Conservation (phyloP, 768 basidiomycete genomes). For the Lentinula sp. region DNA sequence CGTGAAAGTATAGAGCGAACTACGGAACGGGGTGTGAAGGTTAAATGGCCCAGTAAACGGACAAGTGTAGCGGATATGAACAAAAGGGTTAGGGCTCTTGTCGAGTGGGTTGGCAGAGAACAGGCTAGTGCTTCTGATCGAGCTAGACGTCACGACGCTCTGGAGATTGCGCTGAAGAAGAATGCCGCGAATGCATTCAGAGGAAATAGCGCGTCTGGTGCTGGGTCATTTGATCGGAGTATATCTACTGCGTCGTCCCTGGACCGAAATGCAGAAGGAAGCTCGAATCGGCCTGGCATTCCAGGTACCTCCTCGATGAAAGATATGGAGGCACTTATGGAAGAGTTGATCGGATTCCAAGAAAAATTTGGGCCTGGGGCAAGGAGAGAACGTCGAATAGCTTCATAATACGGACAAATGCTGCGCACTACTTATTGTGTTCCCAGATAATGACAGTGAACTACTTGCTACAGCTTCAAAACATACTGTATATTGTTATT, state of each 20-base stretch:
- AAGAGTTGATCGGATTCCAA: slow-evolving; percentile 84
- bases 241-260: not conserved
- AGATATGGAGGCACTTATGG: slow-evolving; percentile 88
- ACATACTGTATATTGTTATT: not conserved
- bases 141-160: slow-evolving; percentile 58
- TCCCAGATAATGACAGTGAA: not conserved
- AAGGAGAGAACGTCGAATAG: slow-evolving; percentile 43
- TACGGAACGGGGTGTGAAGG: slow-evolving; percentile 74
- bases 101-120: slow-evolving; percentile 92
- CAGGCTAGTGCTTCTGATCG: slow-evolving; percentile 75
- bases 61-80: slow-evolving; percentile 98
- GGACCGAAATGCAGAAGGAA: not conserved
- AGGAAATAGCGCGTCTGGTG: slow-evolving; percentile 17
- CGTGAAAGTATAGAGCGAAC: slow-evolving; percentile 56
- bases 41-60: slow-evolving; percentile 91
- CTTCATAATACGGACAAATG: slow-evolving; percentile 12
- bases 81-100: slow-evolving; percentile 83
- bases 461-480: not conserved
- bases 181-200: slow-evolving; percentile 24
- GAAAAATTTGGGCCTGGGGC: slow-evolving; percentile 69
- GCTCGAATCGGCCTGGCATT: not conserved
- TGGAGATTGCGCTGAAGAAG: slow-evolving; percentile 45
- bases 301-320: slow-evolving; percentile 38
- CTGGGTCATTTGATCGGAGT: not conserved
- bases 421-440: not conserved